Evolutionary conservation across 176 grass and related monocot genomes (phyloP).

Genomic region (Oryza brachyantha): DNA sequence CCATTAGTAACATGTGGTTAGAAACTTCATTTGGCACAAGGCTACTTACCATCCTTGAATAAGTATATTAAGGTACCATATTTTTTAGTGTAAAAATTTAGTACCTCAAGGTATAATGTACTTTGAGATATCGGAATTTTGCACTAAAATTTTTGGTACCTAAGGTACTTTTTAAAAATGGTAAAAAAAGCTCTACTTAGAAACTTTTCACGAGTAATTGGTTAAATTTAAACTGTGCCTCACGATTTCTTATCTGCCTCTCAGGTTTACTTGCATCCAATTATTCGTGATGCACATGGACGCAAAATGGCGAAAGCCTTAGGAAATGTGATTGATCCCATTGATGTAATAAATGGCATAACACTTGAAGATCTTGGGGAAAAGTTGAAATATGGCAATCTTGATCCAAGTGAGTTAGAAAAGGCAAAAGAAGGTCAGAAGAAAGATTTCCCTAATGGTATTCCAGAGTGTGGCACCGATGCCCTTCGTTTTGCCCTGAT

Average conservation of each 20-base stretch:
- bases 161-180: too few relatives aligned
- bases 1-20: too few relatives aligned
- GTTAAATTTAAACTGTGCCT: neutral
- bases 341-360: slow-evolving; percentile 72
- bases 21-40: neutral
- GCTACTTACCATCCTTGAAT: too few relatives aligned
- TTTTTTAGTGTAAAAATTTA: too few relatives aligned
- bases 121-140: too few relatives aligned
- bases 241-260: neutral
- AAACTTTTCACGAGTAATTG: too few relatives aligned
- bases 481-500: slow-evolving; percentile 73
- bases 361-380: slow-evolving; percentile 55
- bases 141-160: too few relatives aligned
- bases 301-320: slow-evolving; percentile 67
- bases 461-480: slow-evolving; percentile 71
- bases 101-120: too few relatives aligned
- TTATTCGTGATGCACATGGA: slow-evolving; percentile 70
- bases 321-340: slow-evolving; percentile 75
- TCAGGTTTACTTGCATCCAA: slow-evolving; percentile 85
- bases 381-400: slow-evolving; percentile 61
- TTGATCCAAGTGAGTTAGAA: slow-evolving; percentile 57
- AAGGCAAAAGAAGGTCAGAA: slow-evolving; percentile 54
- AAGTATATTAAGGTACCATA: too few relatives aligned
- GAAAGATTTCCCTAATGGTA: slow-evolving; percentile 73
- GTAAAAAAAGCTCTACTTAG: too few relatives aligned